These are phyloP conservation scores for Coprinopsis marcescibilis DNA, from an alignment of 768 basidiomycete genomes.

Conservation along the genomic window DNA sequence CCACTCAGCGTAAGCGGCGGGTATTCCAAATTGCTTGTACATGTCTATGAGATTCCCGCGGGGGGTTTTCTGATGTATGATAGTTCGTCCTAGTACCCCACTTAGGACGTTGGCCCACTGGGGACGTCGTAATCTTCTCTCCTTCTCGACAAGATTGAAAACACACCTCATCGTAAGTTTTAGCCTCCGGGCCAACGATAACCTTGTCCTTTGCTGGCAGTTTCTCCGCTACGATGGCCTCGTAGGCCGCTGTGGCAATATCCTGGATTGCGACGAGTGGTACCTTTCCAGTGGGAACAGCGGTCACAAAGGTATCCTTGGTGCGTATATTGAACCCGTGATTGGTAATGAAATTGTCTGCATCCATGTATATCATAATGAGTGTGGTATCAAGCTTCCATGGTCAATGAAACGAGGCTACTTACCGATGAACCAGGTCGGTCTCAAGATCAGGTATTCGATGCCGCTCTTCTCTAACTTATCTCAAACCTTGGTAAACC, in stretches of 20 bases:
- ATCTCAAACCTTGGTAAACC: conserved; percentile 26
- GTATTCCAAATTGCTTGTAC: conserved; percentile 14
- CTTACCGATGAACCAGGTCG: conserved; percentile 35
- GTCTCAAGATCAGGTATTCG: conserved; percentile 30
- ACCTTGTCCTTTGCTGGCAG: conserved; percentile 20
- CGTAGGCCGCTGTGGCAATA: conserved; percentile 25
- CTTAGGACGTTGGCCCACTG: conserved; percentile 18
- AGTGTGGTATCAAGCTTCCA: background rate
- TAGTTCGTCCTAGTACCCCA: conserved; percentile 16
- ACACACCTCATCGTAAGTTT: conserved; percentile 26
- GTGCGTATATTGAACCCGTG: conserved; percentile 18
- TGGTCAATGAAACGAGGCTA: background rate
- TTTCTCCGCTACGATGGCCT: conserved; percentile 21
- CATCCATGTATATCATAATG: too few species aligned
- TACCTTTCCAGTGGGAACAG: conserved; percentile 21
- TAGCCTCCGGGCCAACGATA: conserved; percentile 28
- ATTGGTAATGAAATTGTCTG: conserved; percentile 1
- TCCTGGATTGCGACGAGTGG: conserved; percentile 27
- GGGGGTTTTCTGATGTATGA: conserved; percentile 14
- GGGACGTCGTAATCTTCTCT: background rate
- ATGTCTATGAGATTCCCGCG: conserved; percentile 10
- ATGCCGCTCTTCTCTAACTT: conserved; percentile 26
- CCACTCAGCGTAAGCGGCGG: conserved; percentile 13
- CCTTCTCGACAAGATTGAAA: background rate
- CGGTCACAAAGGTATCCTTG: conserved; percentile 21